Conservation (phyloP, 805 yeast species). For the Cyberlindnera subsufficiens region DNA sequence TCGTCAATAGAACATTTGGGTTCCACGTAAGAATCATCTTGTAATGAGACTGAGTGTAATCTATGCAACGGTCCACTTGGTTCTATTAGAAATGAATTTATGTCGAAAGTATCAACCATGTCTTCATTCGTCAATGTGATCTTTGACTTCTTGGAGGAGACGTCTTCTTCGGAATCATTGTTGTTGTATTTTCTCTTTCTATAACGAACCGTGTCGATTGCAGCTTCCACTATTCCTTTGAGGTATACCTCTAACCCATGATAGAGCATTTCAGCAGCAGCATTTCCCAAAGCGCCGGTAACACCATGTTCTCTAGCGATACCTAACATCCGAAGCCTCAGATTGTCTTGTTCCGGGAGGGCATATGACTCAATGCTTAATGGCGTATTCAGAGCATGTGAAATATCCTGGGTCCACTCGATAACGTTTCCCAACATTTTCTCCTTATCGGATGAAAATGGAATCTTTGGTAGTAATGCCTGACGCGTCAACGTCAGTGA, state of each 20-base stretch:
- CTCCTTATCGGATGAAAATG: slow-evolving; percentile 46
- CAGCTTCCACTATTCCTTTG: slow-evolving; percentile 65
- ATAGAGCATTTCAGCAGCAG: slow-evolving; percentile 68
- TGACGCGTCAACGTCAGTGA: slow-evolving; percentile 65
- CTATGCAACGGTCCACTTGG: slow-evolving; percentile 56
- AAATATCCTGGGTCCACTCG: slow-evolving; percentile 90
- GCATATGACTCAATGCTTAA: slow-evolving; percentile 73
- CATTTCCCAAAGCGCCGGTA: slow-evolving; percentile 71
- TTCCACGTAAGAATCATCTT: slow-evolving; percentile 40
- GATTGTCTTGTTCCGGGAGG: slow-evolving; percentile 70
- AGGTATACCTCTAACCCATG: slow-evolving; percentile 82
- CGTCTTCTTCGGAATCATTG: background rate
- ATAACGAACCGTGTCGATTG: slow-evolving; percentile 65
- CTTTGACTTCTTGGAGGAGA: slow-evolving; percentile 14
- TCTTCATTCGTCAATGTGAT: slow-evolving; percentile 60
- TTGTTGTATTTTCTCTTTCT: slow-evolving; percentile 39
- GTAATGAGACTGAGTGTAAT: slow-evolving; percentile 41
- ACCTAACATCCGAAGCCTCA: slow-evolving; percentile 68
- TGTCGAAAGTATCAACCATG: slow-evolving; percentile 53
- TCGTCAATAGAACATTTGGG: slow-evolving; percentile 9
- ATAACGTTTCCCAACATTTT: slow-evolving; percentile 38
- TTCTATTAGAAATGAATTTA: slow-evolving; percentile 63
- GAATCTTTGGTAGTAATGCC: slow-evolving; percentile 63
- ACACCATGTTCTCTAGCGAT: slow-evolving; percentile 87
- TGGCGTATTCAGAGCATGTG: slow-evolving; percentile 79